Conservation (phyloP, 1,284 basidiomycete genomes). For the Wolfiporia cocos region DNA sequence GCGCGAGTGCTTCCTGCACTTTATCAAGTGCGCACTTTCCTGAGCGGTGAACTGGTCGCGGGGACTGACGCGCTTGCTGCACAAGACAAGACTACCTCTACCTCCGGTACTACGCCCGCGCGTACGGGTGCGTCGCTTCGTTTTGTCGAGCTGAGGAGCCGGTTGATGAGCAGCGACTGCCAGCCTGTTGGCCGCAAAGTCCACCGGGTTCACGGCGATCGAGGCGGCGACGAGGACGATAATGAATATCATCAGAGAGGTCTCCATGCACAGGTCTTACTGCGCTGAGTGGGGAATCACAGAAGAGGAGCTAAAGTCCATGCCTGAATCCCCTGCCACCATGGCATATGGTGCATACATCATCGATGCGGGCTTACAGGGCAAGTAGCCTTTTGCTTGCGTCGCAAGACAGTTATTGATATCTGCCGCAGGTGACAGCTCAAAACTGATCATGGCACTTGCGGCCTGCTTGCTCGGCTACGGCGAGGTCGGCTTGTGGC, state of each 20-base stretch:
- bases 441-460: constrained; percentile 75
- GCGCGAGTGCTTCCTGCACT: constrained; percentile 70
- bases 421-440: constrained; percentile 53
- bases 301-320: constrained; percentile 50
- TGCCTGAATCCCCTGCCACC: constrained; percentile 65
- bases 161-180: background rate
- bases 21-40: constrained; percentile 62
- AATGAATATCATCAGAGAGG: constrained; percentile 62
- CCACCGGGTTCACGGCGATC: constrained; percentile 60
- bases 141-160: background rate
- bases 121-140: constrained; percentile 48
- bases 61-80: background rate
- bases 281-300: constrained; percentile 69
- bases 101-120: constrained; percentile 74
- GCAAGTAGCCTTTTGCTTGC: constrained; percentile 25
- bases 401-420: background rate
- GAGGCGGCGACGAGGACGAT: constrained; percentile 62
- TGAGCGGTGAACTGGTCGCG: background rate
- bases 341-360: constrained; percentile 86
- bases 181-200: constrained; percentile 78
- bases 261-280: constrained; percentile 66
- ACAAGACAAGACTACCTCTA: constrained; percentile 73
- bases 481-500: constrained; percentile 89
- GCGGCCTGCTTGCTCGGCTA: constrained; percentile 89
- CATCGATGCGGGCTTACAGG: constrained; percentile 70